Base-by-base conservation (phyloP, 768 basidiomycete species). In the Hygrocybe punicea region DNA sequence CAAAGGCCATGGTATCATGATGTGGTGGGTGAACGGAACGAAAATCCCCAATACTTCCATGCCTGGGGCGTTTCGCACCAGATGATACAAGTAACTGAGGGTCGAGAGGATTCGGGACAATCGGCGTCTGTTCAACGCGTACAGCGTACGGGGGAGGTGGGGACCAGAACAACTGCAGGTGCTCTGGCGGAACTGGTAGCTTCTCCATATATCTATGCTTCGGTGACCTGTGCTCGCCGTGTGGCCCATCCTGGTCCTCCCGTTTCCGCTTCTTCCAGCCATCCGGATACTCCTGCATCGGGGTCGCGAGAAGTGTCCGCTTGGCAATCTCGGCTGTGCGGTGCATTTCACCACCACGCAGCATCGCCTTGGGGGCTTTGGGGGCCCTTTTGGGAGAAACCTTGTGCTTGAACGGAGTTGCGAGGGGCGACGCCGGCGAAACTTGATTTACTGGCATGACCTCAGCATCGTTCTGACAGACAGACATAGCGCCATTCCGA, bases 181-280 rank as follows among this genome's bases (percentile, higher is more conserved):
- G 16, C 11, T 34, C 29, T 29, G 4, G 29, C 8, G 8, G 14
- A 34, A n/a, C 6, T 13, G 29, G 29, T 2, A 10, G 10, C n/a
- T 16, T 17, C 5, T 51, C 33, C 29, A 16, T 7, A 13, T n/a
- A 34, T 34, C 17, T 6, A 51, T 4, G 6, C 23, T 34, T 1
- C 17, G 34, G n/a, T 10, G 35, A 51, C 1, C 19, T 4, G 16
- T 34, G 50, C 13, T 35, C 10, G 35, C 29, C 1, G 10, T 17
- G 29, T 10, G 50, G 16, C 56, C 66, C 66, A 25, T 55, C 58
- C 29, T 39, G n/a, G 46, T 39, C n/a, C 11, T 51, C 17, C 35
- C 2, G 19, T 5, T 40, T 37, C 17, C 19, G 9, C 19, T 25
- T 37, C 44, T 33, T 29, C 33, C 33, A 1, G 6, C 6, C 11